Conservation (phyloP, 345 rosid genomes). For the Anacardium occidentale region DNA sequence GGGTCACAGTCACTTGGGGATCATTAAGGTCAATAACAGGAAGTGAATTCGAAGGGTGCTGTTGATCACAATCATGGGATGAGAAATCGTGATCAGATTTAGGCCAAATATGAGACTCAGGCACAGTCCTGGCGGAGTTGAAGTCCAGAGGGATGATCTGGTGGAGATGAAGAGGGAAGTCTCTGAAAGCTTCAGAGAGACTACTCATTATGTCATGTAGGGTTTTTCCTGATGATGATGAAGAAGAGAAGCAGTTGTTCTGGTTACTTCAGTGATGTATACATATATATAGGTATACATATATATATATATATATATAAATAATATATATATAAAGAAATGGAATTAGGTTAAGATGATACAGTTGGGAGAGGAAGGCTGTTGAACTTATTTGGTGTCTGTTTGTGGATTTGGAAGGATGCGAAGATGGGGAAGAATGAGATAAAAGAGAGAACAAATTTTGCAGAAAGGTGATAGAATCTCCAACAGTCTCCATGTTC, state of each 20-base stretch:
- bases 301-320: background rate
- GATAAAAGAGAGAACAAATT: constrained; percentile 30
- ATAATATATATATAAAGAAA: constrained; percentile 2
- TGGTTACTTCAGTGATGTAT: background rate
- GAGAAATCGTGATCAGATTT: constrained; percentile 31
- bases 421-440: constrained; percentile 8
- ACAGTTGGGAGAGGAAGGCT: constrained; percentile 18
- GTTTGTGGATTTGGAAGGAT: constrained; percentile 34
- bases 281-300: background rate
- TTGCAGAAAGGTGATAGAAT: constrained; percentile 30
- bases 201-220: constrained; percentile 22
- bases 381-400: constrained; percentile 30
- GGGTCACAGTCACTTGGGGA: constrained; percentile 41
- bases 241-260: too few species aligned
- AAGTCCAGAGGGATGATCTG: constrained; percentile 56
- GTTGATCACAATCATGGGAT: constrained; percentile 3
- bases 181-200: constrained; percentile 51
- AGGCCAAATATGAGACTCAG: constrained; percentile 60
- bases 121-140: constrained; percentile 41
- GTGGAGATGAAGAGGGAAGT: constrained; percentile 51
- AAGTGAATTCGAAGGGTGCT: constrained; percentile 7
- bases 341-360: constrained; percentile 11
- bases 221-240: background rate
- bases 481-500: constrained; percentile 19
- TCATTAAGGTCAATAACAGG: constrained; percentile 64